Evolutionary conservation across 2,329 filamentous ascomycete genomes (phyloP).

Genomic region (Phaeosphaeria sp.): DNA sequence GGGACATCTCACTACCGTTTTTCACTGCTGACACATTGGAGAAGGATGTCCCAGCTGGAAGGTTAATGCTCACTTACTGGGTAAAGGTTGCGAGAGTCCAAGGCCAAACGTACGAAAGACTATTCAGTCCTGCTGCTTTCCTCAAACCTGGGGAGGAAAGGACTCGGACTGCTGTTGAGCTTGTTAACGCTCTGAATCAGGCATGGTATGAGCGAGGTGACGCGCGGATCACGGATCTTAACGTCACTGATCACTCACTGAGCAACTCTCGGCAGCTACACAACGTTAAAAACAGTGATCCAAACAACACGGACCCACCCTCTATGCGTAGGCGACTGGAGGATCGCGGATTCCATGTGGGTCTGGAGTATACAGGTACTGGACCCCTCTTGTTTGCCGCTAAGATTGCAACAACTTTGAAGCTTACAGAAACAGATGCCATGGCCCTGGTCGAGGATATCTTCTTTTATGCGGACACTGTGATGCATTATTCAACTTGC

Average conservation of each 20-base stretch:
- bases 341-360: neutral
- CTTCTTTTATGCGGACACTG: constrained; percentile 40
- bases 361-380: neutral
- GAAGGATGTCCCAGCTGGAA: constrained; percentile 15
- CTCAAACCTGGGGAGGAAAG: constrained; percentile 33
- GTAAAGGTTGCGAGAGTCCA: constrained; percentile 43
- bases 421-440: constrained; percentile 11
- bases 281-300: constrained; percentile 12
- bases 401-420: neutral
- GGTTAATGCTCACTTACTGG: constrained; percentile 40
- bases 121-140: constrained; percentile 47
- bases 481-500: constrained; percentile 43
- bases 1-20: constrained; percentile 44
- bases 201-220: constrained; percentile 39
- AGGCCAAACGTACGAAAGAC: constrained; percentile 44
- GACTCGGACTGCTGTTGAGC: constrained; percentile 29
- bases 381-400: neutral
- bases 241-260: neutral
- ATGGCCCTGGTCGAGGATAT: constrained; percentile 34
- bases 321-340: constrained; percentile 24
- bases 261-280: constrained; percentile 1
- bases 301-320: constrained; percentile 33
- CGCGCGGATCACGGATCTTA: constrained; percentile 19
- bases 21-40: constrained; percentile 11
- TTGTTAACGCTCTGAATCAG: constrained; percentile 35